Evolutionary conservation across 495 filamentous ascomycete genomes (phyloP).

Genomic region (Xanthoparmelia taractica): DNA sequence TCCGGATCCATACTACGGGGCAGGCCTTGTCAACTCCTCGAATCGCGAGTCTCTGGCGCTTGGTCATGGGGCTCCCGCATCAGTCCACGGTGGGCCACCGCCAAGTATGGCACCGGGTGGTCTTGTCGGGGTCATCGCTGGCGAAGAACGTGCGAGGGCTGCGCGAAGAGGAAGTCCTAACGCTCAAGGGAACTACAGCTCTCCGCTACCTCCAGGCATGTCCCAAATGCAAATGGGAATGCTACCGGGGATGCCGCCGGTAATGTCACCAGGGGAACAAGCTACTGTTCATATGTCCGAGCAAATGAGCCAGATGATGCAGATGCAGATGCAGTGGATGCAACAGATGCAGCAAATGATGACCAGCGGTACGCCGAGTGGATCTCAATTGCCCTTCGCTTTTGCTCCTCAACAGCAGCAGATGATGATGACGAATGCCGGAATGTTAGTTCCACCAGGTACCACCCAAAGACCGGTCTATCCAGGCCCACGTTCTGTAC

Average conservation of each 20-base stretch:
- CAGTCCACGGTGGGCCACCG: conserved; percentile 46
- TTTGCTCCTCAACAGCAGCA: conserved; percentile 28
- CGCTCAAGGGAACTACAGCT: conserved; percentile 42
- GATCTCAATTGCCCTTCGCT: conserved; percentile 24
- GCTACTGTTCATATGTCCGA: conserved; percentile 77
- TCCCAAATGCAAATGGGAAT: conserved; percentile 32
- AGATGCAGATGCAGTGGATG: conserved; percentile 87
- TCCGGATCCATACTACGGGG: conserved; percentile 81
- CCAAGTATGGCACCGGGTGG: conserved; percentile 56
- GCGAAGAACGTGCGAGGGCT: conserved; percentile 70
- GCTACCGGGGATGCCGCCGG: conserved; percentile 32
- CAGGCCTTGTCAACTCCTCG: conserved; percentile 64
- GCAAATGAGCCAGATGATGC: conserved; percentile 84
- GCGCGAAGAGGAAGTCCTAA: conserved; percentile 75
- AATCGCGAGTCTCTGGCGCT: conserved; percentile 72
- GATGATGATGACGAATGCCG: conserved; percentile 27
- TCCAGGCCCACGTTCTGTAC: conserved; percentile 35
- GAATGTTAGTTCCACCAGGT: conserved; percentile 19
- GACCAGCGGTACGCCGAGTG: conserved; percentile 33
- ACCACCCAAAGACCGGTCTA: conserved; percentile 34
- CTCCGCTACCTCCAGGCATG: conserved; percentile 32
- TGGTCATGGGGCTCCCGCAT: conserved; percentile 47
- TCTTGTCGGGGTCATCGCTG: conserved; percentile 83
- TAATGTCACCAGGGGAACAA: conserved; percentile 59
- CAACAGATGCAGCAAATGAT: conserved; percentile 74